Evolutionary conservation across 179 eudicot genomes (phyloP).

Genomic region (Kewa caespitosa): DNA sequence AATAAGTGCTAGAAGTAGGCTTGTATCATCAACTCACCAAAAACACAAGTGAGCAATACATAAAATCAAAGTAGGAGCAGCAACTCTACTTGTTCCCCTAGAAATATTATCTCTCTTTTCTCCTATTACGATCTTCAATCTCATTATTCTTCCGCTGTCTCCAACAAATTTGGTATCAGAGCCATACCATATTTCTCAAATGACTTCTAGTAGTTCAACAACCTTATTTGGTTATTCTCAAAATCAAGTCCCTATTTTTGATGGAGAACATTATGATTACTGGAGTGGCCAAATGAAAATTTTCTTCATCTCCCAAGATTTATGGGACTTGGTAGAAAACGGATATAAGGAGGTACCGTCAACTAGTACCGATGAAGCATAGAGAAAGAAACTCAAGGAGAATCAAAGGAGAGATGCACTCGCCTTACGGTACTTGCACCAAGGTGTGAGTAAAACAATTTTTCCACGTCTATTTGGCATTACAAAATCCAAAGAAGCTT

Average conservation of each 20-base stretch:
- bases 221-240: neutral
- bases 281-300: conserved; percentile 10
- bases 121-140: neutral
- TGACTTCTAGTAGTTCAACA: neutral
- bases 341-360: neutral
- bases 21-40: too few species aligned
- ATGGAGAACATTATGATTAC: conserved; percentile 9
- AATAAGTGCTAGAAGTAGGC: too few species aligned
- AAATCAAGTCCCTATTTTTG: neutral
- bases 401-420: conserved; percentile 4
- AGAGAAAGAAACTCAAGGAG: neutral
- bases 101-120: too few species aligned
- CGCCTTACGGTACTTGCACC: neutral
- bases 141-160: neutral
- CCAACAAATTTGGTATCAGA: conserved; percentile 10
- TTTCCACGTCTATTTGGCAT: neutral
- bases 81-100: too few species aligned
- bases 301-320: neutral
- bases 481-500: neutral
- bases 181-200: too few species aligned
- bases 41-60: too few species aligned
- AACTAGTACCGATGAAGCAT: neutral
- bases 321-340: conserved; percentile 4
- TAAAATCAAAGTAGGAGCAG: too few species aligned
- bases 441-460: neutral